Percentiles rank a stretch among this genome's conserved stretches.
Evolutionary conservation across 164 flowering plant species (phyloP).

Genomic region (Stephania yunnanensis): DNA sequence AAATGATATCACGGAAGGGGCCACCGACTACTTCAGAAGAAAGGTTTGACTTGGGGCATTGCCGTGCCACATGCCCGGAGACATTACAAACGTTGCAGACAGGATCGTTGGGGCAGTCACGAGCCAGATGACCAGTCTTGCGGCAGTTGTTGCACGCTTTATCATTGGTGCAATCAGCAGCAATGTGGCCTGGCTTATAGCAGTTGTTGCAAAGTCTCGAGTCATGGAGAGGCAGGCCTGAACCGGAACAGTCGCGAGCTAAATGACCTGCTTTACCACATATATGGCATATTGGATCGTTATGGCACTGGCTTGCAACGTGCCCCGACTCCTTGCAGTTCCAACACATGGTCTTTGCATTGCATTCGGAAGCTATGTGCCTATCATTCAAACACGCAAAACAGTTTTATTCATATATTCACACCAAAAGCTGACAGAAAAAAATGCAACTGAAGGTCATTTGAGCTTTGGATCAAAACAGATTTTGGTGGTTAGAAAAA

Average conservation of each 20-base stretch:
- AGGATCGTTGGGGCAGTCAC: slow-evolving; percentile 52
- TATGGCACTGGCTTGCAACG: slow-evolving; percentile 48
- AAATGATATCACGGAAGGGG: slow-evolving; percentile 29
- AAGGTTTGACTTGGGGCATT: slow-evolving; percentile 49
- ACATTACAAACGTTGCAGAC: slow-evolving; percentile 61
- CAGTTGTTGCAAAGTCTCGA: slow-evolving; percentile 49
- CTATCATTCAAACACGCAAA: slow-evolving; percentile 17
- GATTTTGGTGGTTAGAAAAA: too few relatives aligned
- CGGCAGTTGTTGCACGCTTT: slow-evolving; percentile 55
- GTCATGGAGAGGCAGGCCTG: slow-evolving; percentile 30
- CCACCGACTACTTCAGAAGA: slow-evolving; percentile 29
- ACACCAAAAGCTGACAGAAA: too few relatives aligned
- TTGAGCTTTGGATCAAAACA: too few relatives aligned
- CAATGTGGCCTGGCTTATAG: slow-evolving; percentile 47
- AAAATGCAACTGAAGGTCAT: too few relatives aligned
- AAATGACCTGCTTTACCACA: slow-evolving; percentile 57
- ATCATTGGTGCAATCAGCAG: slow-evolving; percentile 45
- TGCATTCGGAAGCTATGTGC: slow-evolving; percentile 62
- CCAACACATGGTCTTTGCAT: slow-evolving; percentile 51
- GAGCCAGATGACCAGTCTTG: slow-evolving; percentile 54
- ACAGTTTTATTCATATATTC: too few relatives aligned
- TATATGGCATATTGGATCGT: slow-evolving; percentile 54
- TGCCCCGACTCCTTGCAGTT: slow-evolving; percentile 64
- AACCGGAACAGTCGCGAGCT: slow-evolving; percentile 37
- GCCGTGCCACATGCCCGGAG: slow-evolving; percentile 79